Percentiles rank a stretch among this genome's conserved stretches.
Conservation (phyloP, 306 rosid genomes). For the Oxytropis ochrocephala region DNA sequence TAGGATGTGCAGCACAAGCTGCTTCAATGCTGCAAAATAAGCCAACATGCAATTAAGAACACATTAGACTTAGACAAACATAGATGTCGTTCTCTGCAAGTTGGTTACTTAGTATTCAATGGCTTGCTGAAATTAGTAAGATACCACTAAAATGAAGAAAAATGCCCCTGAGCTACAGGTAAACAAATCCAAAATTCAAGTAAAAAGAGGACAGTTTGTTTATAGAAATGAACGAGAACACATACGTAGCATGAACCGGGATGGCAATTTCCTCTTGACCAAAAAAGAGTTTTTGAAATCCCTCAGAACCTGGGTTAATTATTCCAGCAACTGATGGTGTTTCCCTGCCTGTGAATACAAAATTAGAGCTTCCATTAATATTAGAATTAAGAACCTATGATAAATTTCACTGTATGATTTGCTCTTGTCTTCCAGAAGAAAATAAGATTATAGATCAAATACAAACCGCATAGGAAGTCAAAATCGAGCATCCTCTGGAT, state of each 20-base stretch:
- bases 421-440: background rate
- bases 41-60: slow-evolving; percentile 13
- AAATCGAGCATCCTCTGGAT: slow-evolving; percentile 99
- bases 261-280: slow-evolving; percentile 99
- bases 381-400: background rate
- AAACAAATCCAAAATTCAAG: slow-evolving; percentile 5
- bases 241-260: slow-evolving; percentile 90
- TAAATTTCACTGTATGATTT: background rate
- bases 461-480: slow-evolving; percentile 95
- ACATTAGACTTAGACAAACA: slow-evolving; percentile 17
- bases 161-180: background rate
- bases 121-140: background rate
- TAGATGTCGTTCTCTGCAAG: slow-evolving; percentile 8
- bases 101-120: slow-evolving; percentile 1
- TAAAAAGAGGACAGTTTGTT: background rate
- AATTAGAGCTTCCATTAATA: slow-evolving; percentile 16
- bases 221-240: slow-evolving; percentile 14
- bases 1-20: slow-evolving; percentile 95
- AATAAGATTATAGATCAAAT: slow-evolving; percentile 5
- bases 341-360: slow-evolving; percentile 67
- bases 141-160: background rate
- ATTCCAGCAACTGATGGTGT: slow-evolving; percentile 99
- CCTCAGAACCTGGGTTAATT: slow-evolving; percentile 93
- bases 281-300: slow-evolving; percentile 95
- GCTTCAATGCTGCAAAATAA: slow-evolving; percentile 76